phyloP scores from a whole-genome alignment of 2,329 filamentous ascomycete genomes.

The Huntiella omanensis region DNA sequence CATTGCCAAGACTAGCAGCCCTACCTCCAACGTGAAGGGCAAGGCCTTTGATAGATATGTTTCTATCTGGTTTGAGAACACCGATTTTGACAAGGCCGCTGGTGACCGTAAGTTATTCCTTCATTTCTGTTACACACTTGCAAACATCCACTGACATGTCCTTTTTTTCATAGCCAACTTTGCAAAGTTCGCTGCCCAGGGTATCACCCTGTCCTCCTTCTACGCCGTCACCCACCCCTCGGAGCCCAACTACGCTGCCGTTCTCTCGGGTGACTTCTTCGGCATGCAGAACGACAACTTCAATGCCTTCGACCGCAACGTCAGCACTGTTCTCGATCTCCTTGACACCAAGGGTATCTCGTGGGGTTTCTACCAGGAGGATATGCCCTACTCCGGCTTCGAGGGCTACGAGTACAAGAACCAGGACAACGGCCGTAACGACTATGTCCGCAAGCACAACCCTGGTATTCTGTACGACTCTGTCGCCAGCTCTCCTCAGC shows the following conservation, averaged over 20 bases:
- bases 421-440: constrained; percentile 44
- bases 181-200: constrained; percentile 16
- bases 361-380: constrained; percentile 61
- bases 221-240: constrained; percentile 52
- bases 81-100: constrained; percentile 43
- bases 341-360: constrained; percentile 44
- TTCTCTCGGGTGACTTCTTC: constrained; percentile 52
- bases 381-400: constrained; percentile 57
- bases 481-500: constrained; percentile 36
- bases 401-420: constrained; percentile 46
- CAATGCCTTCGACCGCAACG: constrained; percentile 35
- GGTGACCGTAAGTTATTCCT: constrained; percentile 35
- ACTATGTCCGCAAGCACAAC: constrained; percentile 76
- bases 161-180: constrained; percentile 14
- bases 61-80: constrained; percentile 64
- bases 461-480: constrained; percentile 46
- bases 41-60: constrained; percentile 54
- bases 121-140: no score
- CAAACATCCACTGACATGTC: not conserved
- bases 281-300: constrained; percentile 54
- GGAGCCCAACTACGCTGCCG: constrained; percentile 57
- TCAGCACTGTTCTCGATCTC: constrained; percentile 50
- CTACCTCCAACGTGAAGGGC: constrained; percentile 46
- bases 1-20: constrained; percentile 40
- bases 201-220: constrained; percentile 20